Conservation (phyloP, 169 alveolate genomes). For the Eimeria acervulina region DNA sequence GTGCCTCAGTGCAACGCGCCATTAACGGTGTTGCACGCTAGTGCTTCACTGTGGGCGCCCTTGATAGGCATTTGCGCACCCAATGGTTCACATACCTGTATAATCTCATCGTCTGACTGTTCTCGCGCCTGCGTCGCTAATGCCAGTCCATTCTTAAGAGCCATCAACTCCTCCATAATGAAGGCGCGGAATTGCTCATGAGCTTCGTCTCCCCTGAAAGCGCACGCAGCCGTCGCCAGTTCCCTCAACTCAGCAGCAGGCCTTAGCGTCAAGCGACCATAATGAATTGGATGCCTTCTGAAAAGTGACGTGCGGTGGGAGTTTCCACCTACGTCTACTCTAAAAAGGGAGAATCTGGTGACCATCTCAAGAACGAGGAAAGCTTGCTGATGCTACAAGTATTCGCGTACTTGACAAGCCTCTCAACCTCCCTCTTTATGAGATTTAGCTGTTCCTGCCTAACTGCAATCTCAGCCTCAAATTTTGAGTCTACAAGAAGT, state of each 20-base stretch:
- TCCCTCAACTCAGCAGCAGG: neutral
- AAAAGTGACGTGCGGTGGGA: no score
- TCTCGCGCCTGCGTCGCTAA: conserved; percentile 84
- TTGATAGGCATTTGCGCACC: neutral
- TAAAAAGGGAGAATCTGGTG: neutral
- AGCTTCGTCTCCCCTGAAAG: conserved; percentile 80
- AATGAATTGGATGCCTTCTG: neutral
- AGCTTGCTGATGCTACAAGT: neutral
- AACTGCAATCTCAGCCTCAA: conserved; percentile 83
- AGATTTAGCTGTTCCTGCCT: conserved; percentile 84
- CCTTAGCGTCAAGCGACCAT: neutral
- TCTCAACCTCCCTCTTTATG: conserved; percentile 77
- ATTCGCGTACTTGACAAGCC: conserved; percentile 69
- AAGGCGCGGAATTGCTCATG: conserved; percentile 83
- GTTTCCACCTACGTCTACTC: neutral
- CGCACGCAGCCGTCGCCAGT: neutral
- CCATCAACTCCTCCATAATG: conserved; percentile 78
- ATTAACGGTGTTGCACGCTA: neutral
- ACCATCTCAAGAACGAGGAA: neutral
- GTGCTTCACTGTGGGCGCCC: neutral
- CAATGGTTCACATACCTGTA: conserved; percentile 59
- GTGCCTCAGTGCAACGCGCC: neutral
- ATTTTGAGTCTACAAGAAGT: conserved; percentile 73
- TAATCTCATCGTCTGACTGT: conserved; percentile 85
- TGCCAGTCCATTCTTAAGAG: conserved; percentile 81